Percentiles rank a stretch among this genome's conserved stretches.
Evolutionary conservation across 495 filamentous ascomycete genomes (phyloP).

Genomic region (Lasiosphaeria hispida): DNA sequence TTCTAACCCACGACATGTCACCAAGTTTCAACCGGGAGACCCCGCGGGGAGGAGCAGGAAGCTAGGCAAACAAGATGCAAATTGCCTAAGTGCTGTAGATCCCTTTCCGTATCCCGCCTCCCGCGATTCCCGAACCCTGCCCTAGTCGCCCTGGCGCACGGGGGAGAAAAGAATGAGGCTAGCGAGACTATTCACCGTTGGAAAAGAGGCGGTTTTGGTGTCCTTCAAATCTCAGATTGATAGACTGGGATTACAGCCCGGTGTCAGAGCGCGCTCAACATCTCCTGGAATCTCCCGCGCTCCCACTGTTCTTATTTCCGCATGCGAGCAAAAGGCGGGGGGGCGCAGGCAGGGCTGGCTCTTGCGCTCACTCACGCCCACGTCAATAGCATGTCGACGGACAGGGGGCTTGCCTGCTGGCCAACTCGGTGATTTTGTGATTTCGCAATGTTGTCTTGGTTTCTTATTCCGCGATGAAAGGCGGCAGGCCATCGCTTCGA

Average conservation of each 20-base stretch:
- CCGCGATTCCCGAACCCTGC: not conserved
- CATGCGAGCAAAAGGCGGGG: conserved; percentile 2
- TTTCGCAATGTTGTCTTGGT: not conserved
- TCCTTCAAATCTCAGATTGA: not conserved
- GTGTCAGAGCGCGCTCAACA: conserved; percentile 5
- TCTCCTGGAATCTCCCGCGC: not conserved
- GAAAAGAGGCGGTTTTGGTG: too few species aligned
- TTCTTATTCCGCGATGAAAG: not conserved
- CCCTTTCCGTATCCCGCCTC: conserved; percentile 1
- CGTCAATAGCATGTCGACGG: not conserved
- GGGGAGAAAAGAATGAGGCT: not conserved
- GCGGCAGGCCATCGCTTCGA: too few species aligned
- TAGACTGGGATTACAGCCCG: conserved; percentile 1
- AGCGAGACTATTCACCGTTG: too few species aligned
- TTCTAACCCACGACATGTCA: not conserved
- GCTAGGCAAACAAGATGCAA: conserved; percentile 3
- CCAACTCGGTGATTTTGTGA: not conserved
- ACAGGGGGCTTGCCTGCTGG: conserved; percentile 6
- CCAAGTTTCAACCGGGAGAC: not conserved
- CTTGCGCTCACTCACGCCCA: too few species aligned
- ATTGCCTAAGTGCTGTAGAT: not conserved
- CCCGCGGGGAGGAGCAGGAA: not conserved
- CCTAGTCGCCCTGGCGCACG: not conserved
- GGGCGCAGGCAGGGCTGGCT: not conserved
- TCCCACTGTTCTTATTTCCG: not conserved